These are phyloP conservation scores for Mucor velutinosus DNA, from an alignment of 371 early-diverging fungal species.

Conservation along the genomic window DNA sequence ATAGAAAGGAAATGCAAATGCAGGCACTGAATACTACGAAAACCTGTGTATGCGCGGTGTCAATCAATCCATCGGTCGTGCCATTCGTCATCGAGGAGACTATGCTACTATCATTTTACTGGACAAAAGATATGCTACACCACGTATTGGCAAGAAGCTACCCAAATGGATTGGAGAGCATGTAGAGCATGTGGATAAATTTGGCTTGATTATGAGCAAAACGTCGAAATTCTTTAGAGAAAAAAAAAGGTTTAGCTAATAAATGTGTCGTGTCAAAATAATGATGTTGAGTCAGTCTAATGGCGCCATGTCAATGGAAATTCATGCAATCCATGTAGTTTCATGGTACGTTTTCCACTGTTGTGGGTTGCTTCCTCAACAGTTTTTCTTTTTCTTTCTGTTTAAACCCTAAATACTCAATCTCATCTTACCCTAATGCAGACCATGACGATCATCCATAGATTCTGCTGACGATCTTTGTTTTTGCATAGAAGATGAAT, in stretches of 20 bases:
- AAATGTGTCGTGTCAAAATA: too few species aligned
- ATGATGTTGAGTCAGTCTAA: slow-evolving; percentile 15
- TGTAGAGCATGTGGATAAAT: slow-evolving; percentile 52
- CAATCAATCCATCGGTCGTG: slow-evolving; percentile 97
- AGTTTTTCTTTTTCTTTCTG: too few species aligned
- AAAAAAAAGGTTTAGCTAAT: slow-evolving; percentile 8
- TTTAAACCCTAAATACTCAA: too few species aligned
- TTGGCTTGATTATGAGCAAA: slow-evolving; percentile 54
- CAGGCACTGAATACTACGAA: slow-evolving; percentile 81
- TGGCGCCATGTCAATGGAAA: background rate
- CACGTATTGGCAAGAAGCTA: slow-evolving; percentile 57
- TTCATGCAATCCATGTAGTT: too few species aligned
- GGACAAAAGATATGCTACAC: slow-evolving; percentile 66
- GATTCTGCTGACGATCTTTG: too few species aligned
- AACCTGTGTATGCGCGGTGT: slow-evolving; percentile 95
- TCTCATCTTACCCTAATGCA: too few species aligned
- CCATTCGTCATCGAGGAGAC: slow-evolving; percentile 88
- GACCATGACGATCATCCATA: too few species aligned
- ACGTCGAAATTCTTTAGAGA: slow-evolving; percentile 53
- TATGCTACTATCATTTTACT: slow-evolving; percentile 76
- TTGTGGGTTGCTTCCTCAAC: too few species aligned
- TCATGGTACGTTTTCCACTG: too few species aligned
- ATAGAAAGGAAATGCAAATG: slow-evolving; percentile 18
- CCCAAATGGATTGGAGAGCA: slow-evolving; percentile 69
- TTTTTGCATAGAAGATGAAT: too few species aligned